Evolutionary conservation across 1,284 basidiomycete species (phyloP).

Genomic region (Irpex lacteus): DNA sequence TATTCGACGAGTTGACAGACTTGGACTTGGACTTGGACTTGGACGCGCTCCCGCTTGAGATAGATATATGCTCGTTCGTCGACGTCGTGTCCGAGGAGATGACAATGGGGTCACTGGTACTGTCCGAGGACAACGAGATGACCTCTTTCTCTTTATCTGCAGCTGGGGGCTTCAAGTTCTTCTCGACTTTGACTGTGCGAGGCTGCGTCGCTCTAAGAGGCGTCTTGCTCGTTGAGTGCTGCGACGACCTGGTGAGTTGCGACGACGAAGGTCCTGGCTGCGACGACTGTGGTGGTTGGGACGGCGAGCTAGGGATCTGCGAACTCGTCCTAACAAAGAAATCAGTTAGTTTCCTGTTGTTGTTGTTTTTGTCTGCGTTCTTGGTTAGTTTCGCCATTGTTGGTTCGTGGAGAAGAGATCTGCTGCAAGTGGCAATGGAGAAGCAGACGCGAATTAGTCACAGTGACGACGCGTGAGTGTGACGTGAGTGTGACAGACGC

Average conservation of each 20-base stretch:
- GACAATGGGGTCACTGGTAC: slow-evolving; percentile 7
- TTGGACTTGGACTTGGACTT: slow-evolving; percentile 2
- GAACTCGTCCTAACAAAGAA: slow-evolving; percentile 15
- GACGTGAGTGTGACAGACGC: neutral
- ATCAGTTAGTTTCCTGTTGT: slow-evolving; percentile 15
- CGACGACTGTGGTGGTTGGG: slow-evolving; percentile 6
- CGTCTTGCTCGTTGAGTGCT: neutral
- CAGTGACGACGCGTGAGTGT: neutral
- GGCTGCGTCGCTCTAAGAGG: neutral
- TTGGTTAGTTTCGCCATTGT: slow-evolving; percentile 16
- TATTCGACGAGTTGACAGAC: neutral
- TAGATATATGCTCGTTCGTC: no score
- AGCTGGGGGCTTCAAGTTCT: no score
- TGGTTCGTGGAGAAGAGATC: neutral
- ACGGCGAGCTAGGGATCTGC: slow-evolving; percentile 7
- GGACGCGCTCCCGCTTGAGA: slow-evolving; percentile 8
- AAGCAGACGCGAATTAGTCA: slow-evolving; percentile 13
- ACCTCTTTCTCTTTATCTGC: slow-evolving; percentile 7
- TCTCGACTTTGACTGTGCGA: neutral
- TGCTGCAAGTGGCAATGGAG: neutral
- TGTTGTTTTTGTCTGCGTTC: slow-evolving; percentile 13
- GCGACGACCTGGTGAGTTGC: neutral
- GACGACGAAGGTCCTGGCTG: neutral
- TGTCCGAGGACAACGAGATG: slow-evolving; percentile 13
- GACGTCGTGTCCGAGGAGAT: slow-evolving; percentile 13